These are phyloP conservation scores for Prosopis cineraria DNA, from an alignment of 306 rosid species.

Conservation along the genomic window DNA sequence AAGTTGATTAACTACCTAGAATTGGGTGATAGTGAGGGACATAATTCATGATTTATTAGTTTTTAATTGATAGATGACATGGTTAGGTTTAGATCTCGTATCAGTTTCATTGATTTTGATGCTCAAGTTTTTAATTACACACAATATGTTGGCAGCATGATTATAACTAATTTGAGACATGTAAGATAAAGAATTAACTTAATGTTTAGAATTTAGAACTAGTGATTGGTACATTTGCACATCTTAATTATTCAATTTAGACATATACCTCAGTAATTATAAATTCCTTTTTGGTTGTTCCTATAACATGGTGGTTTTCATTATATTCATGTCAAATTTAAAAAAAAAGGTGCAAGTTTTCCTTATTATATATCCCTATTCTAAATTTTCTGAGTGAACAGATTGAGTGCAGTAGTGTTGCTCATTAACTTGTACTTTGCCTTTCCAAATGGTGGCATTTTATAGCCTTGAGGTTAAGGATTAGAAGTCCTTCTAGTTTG, in stretches of 20 bases:
- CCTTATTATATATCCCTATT: constrained; percentile 23
- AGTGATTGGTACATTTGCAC: constrained; percentile 15
- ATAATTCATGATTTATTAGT: no score
- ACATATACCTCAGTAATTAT: neutral
- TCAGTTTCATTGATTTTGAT: no score
- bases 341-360: neutral
- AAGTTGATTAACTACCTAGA: no score
- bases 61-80: no score
- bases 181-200: no score
- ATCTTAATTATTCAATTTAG: neutral
- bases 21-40: no score
- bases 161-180: no score
- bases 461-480: neutral
- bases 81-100: no score
- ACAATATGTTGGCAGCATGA: no score
- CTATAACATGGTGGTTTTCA: neutral
- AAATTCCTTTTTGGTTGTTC: neutral
- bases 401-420: neutral
- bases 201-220: no score
- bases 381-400: neutral
- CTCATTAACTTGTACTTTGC: neutral
- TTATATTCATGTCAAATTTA: neutral
- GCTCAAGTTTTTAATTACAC: no score
- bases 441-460: no score
- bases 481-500: neutral